These are phyloP conservation scores for Rhizopus sp. DNA, from an alignment of 371 early-diverging fungal genomes.

Conservation along the genomic window DNA sequence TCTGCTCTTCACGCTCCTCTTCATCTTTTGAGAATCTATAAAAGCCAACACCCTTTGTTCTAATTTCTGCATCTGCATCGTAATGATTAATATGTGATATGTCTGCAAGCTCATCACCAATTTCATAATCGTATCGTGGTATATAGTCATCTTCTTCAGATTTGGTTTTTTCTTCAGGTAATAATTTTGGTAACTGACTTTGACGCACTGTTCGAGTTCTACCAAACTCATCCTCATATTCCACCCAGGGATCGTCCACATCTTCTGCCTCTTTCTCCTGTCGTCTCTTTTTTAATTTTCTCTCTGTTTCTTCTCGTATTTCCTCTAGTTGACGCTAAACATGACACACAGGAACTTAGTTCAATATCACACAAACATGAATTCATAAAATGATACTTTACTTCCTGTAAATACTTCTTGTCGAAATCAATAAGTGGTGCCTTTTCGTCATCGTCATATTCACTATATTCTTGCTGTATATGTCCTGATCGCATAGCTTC, in stretches of 20 bases:
- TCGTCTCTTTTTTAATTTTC: conserved; percentile 12
- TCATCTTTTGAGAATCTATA: conserved; percentile 75
- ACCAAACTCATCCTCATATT: conserved; percentile 81
- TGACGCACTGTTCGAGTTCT: conserved; percentile 71
- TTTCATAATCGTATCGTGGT: conserved; percentile 13
- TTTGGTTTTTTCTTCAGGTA: neutral
- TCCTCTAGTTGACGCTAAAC: conserved; percentile 13
- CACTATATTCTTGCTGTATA: conserved; percentile 22
- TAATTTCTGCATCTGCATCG: conserved; percentile 59
- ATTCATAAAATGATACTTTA: conserved; percentile 8
- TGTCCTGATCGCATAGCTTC: conserved; percentile 50
- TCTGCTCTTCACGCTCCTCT: conserved; percentile 65
- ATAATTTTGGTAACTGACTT: conserved; percentile 53
- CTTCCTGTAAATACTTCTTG: conserved; percentile 43
- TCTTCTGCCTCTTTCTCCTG: conserved; percentile 11
- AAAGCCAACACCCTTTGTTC: conserved; percentile 77
- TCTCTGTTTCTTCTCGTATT: conserved; percentile 11
- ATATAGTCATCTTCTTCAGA: conserved; percentile 1
- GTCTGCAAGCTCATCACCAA: conserved; percentile 26
- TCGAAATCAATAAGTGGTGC: conserved; percentile 56
- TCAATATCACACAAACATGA: conserved; percentile 12
- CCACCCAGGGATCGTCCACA: conserved; percentile 77
- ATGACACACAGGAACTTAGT: conserved; percentile 7
- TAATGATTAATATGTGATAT: conserved; percentile 48
- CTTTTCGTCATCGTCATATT: conserved; percentile 30